These are phyloP conservation scores for Metschnikowia amazonensis DNA, from an alignment of 805 yeast species.

Conservation along the genomic window DNA sequence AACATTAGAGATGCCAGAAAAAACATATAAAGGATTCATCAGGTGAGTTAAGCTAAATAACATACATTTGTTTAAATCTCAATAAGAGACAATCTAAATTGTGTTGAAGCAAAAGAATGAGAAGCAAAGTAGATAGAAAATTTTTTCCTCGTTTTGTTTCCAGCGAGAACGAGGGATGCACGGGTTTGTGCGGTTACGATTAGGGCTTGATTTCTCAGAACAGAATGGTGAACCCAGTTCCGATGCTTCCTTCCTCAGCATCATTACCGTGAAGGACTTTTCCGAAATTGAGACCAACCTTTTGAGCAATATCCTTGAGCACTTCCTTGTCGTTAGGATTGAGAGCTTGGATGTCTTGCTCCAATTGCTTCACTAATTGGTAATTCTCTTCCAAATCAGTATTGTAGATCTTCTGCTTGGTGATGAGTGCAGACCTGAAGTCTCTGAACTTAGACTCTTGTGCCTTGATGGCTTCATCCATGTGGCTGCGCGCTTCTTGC, in stretches of 20 bases:
- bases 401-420: constrained; percentile 54
- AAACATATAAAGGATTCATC: constrained; percentile 45
- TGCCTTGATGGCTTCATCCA: constrained; percentile 33
- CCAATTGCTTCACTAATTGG: constrained; percentile 33
- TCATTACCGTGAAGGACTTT: constrained; percentile 9
- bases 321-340: constrained; percentile 15
- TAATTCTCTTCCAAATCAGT: constrained; percentile 47
- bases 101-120: not conserved
- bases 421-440: constrained; percentile 56
- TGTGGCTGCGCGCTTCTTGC: constrained; percentile 19
- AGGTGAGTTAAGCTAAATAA: constrained; percentile 13
- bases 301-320: constrained; percentile 13
- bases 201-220: constrained; percentile 7
- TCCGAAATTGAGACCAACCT: constrained; percentile 10
- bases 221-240: constrained; percentile 16
- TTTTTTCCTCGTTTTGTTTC: constrained; percentile 3
- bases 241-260: constrained; percentile 15
- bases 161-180: not conserved
- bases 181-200: constrained; percentile 14
- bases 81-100: not conserved
- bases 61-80: not conserved
- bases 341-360: constrained; percentile 20
- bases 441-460: constrained; percentile 59
- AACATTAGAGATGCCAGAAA: constrained; percentile 93
- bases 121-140: not conserved